Conservation (phyloP, 495 filamentous ascomycete species). For the Durotheca rogersii region DNA sequence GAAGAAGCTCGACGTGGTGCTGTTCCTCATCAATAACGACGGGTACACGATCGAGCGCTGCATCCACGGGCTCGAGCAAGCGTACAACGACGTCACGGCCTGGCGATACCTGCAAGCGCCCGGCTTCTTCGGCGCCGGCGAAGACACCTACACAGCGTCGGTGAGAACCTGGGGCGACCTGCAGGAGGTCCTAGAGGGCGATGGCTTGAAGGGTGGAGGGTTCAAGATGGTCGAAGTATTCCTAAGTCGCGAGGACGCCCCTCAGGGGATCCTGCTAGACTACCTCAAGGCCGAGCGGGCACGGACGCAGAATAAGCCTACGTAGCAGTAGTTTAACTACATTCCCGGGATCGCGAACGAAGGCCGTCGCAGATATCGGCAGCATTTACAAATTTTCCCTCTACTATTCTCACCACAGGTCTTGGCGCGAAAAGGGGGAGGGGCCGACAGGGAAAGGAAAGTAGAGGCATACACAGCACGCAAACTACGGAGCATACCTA, state of each 20-base stretch:
- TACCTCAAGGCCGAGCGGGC: no score
- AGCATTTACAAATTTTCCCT: no score
- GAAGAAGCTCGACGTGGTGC: slow-evolving; percentile 67
- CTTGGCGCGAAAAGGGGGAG: no score
- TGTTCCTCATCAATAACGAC: slow-evolving; percentile 64
- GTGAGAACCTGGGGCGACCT: slow-evolving; percentile 64
- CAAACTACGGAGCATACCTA: no score
- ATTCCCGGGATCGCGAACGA: no score
- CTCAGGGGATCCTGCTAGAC: no score
- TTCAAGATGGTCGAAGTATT: slow-evolving; percentile 72
- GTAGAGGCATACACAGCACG: no score
- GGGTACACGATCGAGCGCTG: slow-evolving; percentile 66
- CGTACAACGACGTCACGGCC: slow-evolving; percentile 69
- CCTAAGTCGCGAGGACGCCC: slow-evolving; percentile 71
- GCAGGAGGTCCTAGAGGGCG: slow-evolving; percentile 57
- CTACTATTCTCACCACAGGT: no score
- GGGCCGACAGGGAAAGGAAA: no score
- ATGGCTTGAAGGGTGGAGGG: slow-evolving; percentile 50
- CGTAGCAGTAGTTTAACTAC: no score
- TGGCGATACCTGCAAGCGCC: slow-evolving; percentile 68
- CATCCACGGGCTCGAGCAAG: slow-evolving; percentile 63
- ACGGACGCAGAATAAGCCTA: no score
- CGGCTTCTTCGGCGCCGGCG: slow-evolving; percentile 58
- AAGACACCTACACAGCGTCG: slow-evolving; percentile 57
- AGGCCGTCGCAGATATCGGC: no score